Evolutionary conservation across 495 filamentous ascomycete species (phyloP), one percentile per base, ranked within the genome.

Genomic region (Podospora pseudocomata): DNA sequence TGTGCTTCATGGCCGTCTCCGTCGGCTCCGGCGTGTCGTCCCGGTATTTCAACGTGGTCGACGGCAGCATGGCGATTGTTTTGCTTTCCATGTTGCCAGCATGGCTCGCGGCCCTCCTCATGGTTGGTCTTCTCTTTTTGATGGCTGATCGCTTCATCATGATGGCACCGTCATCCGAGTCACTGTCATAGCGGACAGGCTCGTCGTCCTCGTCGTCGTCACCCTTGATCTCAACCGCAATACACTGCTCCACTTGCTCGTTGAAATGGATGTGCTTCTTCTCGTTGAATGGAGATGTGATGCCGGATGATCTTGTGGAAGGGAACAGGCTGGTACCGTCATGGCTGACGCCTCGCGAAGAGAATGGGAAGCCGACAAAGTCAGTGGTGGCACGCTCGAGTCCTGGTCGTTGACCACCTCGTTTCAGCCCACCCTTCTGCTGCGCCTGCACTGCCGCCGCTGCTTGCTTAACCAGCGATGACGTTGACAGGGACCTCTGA

Each of bases 201-300:
- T 89, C 86, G 0, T 86, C 82, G 16, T 92, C 91, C 7, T 93
- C 91, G 4, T 89, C 86, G 19, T 88, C 88, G 5, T 88, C 88
- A 18, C 86, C 88, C 73, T 95, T 93, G 65, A 87, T 83, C 28
- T 98, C 93, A 27, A 99, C 90, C 4, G 95, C 95, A 64, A 97
- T 97, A 73, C 93, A 97, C 75, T 99, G 94, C 73, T 92, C 88
- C 13, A 99, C 95, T 78, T 92, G 91, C 74, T 97, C 90, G 77
- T 97, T 95, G 80, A 99, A 99, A 75, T 96, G 92, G 62, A 99
- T 98, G 75, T 97, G 95, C 57, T 90, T 92, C 67, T 83, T 85
- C 72, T 91, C 91, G 5, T 80, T 68, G 44, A 81, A 83, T 5
- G 93, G 93, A 4, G 92, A 94, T 2, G 81, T 80, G 49, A 89